Percentiles rank a stretch among this genome's conserved stretches.
phyloP scores from a whole-genome alignment of 1,284 basidiomycete genomes.

The Malassezia japonica region DNA sequence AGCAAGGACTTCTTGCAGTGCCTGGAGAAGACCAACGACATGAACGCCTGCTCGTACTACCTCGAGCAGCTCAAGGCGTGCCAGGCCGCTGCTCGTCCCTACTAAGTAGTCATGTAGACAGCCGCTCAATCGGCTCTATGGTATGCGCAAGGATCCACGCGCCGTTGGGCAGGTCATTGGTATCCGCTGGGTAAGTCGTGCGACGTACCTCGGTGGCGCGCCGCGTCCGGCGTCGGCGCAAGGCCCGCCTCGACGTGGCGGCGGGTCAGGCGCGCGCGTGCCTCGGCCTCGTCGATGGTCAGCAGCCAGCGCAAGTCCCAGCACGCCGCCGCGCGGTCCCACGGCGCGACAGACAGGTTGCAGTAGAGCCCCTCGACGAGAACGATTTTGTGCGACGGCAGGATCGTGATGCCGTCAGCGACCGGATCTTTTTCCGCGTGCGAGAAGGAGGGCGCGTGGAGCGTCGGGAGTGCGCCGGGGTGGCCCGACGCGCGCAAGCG shows the following conservation, averaged over 20 bases:
- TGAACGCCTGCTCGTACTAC: slow-evolving; percentile 55
- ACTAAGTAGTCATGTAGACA: slow-evolving; percentile 21
- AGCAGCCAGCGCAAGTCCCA: slow-evolving; percentile 75
- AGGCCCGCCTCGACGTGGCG: slow-evolving; percentile 69
- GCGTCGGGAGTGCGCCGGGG: neutral
- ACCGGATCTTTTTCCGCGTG: slow-evolving; percentile 56
- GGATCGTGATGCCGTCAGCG: slow-evolving; percentile 53
- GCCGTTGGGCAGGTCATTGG: too few relatives aligned
- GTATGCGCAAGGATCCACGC: slow-evolving; percentile 37
- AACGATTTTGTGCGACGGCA: slow-evolving; percentile 62
- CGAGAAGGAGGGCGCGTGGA: slow-evolving; percentile 57
- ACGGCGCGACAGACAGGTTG: slow-evolving; percentile 62
- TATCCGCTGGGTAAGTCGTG: slow-evolving; percentile 45
- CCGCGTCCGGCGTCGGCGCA: slow-evolving; percentile 58
- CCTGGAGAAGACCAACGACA: slow-evolving; percentile 51
- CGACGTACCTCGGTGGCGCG: slow-evolving; percentile 57
- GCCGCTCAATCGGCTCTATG: slow-evolving; percentile 21
- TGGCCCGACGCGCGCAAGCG: slow-evolving; percentile 2
- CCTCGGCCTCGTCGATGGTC: slow-evolving; percentile 57
- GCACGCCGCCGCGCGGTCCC: slow-evolving; percentile 59
- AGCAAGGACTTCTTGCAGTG: slow-evolving; percentile 51
- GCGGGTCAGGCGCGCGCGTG: slow-evolving; percentile 59
- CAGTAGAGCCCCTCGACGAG: slow-evolving; percentile 76
- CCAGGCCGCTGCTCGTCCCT: slow-evolving; percentile 42
- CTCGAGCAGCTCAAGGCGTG: slow-evolving; percentile 51